These are phyloP conservation scores for Rhodofomes roseus DNA, from an alignment of 1,284 basidiomycete species.

Conservation along the genomic window DNA sequence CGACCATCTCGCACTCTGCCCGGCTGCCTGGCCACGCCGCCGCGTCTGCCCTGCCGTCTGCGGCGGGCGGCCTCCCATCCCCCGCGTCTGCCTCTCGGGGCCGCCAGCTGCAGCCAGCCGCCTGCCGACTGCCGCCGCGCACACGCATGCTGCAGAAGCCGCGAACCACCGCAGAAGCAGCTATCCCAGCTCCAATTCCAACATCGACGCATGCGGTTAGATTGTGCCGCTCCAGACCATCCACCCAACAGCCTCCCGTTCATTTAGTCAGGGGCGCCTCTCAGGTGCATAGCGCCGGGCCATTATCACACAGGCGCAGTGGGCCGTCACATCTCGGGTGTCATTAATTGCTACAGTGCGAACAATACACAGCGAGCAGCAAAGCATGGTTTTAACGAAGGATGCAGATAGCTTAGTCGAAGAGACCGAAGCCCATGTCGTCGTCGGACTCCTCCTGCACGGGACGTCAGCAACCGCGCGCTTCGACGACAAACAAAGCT, in stretches of 20 bases:
- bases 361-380: conserved; percentile 10
- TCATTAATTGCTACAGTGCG: conserved; percentile 8
- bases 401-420: conserved; percentile 61
- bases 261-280: not conserved
- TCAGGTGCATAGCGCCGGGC: no score
- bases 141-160: not conserved
- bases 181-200: not conserved
- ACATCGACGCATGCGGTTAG: not conserved
- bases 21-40: not conserved
- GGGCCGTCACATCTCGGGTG: not conserved
- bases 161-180: not conserved
- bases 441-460: conserved; percentile 82
- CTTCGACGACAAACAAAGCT: not conserved
- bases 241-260: not conserved
- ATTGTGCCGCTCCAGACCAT: not conserved
- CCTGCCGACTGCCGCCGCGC: not conserved
- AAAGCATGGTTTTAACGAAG: conserved; percentile 16
- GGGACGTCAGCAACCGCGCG: conserved; percentile 12
- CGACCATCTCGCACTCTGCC: not conserved
- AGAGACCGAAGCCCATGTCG: conserved; percentile 93
- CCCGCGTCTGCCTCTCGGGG: not conserved
- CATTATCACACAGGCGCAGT: no score
- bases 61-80: not conserved
- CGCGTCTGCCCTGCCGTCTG: not conserved
- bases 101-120: not conserved